Evolutionary conservation across 169 alveolate genomes (phyloP).

Genomic region (Plasmodium vivax): DNA sequence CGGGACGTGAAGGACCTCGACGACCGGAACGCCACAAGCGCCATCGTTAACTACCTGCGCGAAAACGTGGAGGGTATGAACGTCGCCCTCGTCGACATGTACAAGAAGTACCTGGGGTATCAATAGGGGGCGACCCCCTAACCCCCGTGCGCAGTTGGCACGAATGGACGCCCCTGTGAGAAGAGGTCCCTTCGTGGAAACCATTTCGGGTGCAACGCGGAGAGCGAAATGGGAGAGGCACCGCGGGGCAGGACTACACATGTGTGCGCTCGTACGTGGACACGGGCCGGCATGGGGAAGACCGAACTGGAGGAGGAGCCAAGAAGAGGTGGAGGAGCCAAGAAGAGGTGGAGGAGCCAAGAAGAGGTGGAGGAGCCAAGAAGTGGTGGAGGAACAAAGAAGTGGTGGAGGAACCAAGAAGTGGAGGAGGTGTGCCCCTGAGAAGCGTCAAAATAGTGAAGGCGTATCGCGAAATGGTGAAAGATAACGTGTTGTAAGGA

Average conservation of each 20-base stretch:
- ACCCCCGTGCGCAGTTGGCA: not conserved
- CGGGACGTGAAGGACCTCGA: not conserved
- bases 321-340: not conserved
- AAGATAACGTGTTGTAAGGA: not conserved
- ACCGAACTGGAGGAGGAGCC: not conserved
- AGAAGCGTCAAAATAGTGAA: not conserved
- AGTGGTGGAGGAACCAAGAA: not conserved
- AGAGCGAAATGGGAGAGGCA: not conserved
- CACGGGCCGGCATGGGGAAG: not conserved
- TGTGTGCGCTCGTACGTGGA: not conserved
- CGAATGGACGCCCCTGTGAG: not conserved
- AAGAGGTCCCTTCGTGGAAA: not conserved
- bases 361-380: not conserved
- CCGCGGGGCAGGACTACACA: not conserved
- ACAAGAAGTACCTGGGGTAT: constrained; percentile 29
- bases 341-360: not conserved
- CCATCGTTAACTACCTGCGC: constrained; percentile 26
- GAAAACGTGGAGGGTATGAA: constrained; percentile 66
- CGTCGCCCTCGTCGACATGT: constrained; percentile 44
- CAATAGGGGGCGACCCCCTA: not conserved
- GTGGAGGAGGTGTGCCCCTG: not conserved
- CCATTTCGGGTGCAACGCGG: not conserved
- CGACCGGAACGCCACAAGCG: constrained; percentile 1
- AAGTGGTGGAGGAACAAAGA: not conserved
- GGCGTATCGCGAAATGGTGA: not conserved